phyloP scores from a whole-genome alignment of 2,329 filamentous ascomycete genomes.

The Aureobasidium pullulans region DNA sequence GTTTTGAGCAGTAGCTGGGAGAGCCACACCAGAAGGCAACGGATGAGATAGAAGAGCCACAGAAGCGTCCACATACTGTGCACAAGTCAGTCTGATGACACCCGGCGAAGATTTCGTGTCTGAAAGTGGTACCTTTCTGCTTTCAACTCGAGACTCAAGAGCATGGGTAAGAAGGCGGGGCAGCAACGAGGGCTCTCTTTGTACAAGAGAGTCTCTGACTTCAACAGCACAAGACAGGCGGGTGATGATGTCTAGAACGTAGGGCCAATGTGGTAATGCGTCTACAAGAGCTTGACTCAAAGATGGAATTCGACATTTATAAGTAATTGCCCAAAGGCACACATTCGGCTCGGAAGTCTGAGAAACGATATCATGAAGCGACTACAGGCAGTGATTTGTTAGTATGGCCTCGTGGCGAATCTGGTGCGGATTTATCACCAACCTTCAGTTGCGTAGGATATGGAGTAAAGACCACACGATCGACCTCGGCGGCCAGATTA shows the following conservation, averaged over 20 bases:
- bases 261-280: conserved; percentile 44
- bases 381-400: conserved; percentile 19
- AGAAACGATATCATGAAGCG: conserved; percentile 29
- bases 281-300: conserved; percentile 42
- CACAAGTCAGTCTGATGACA: conserved; percentile 8
- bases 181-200: conserved; percentile 25
- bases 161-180: conserved; percentile 23
- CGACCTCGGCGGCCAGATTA: conserved; percentile 30
- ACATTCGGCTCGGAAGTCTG: conserved; percentile 31
- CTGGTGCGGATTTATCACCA: neutral
- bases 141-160: conserved; percentile 13
- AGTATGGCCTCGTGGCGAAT: neutral
- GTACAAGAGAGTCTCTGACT: conserved; percentile 26
- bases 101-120: neutral
- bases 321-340: conserved; percentile 39
- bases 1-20: conserved; percentile 27
- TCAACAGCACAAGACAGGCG: conserved; percentile 35
- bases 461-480: conserved; percentile 22
- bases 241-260: conserved; percentile 44
- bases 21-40: conserved; percentile 22
- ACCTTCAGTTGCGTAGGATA: conserved; percentile 29
- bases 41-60: conserved; percentile 25
- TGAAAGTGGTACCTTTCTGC: conserved; percentile 5
- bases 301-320: conserved; percentile 42
- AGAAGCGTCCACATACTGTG: conserved; percentile 20